A percentile compares a stretch with the other conserved stretches of the same genome.
These are phyloP conservation scores for Trichoderma lentiforme DNA, from an alignment of 2,329 filamentous ascomycete species.

Conservation along the genomic window DNA sequence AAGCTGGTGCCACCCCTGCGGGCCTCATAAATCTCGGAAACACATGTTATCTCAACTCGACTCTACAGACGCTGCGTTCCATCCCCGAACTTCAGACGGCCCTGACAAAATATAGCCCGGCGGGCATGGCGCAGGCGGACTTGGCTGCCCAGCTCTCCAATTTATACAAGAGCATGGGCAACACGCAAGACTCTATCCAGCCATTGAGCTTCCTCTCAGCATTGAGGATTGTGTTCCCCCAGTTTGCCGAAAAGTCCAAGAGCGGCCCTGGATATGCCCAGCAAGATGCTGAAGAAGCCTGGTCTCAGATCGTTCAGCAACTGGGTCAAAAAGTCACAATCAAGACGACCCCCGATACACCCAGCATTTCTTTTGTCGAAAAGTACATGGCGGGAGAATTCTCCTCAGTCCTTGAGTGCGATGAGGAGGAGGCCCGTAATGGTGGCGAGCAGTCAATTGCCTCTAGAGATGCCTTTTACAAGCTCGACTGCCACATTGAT, in stretches of 20 bases:
- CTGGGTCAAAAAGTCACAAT: constrained; percentile 74
- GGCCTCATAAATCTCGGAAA: constrained; percentile 92
- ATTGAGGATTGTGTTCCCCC: constrained; percentile 76
- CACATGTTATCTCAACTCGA: constrained; percentile 98
- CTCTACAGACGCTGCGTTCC: constrained; percentile 81
- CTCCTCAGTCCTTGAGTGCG: constrained; percentile 73
- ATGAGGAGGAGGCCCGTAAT: constrained; percentile 74
- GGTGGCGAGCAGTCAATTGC: constrained; percentile 67
- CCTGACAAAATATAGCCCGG: constrained; percentile 57
- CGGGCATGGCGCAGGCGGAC: constrained; percentile 54
- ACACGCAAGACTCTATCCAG: constrained; percentile 82
- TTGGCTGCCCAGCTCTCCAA: constrained; percentile 74
- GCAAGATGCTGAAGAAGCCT: constrained; percentile 97
- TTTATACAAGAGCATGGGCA: constrained; percentile 83
- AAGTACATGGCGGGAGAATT: constrained; percentile 86
- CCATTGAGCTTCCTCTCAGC: constrained; percentile 80
- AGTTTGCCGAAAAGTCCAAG: constrained; percentile 87
- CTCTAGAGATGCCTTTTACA: constrained; percentile 75
- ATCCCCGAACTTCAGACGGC: constrained; percentile 89
- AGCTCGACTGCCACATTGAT: constrained; percentile 95
- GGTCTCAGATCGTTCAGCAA: constrained; percentile 89
- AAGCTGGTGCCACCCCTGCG: constrained; percentile 79
- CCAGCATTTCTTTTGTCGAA: constrained; percentile 73
- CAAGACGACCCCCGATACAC: constrained; percentile 47
- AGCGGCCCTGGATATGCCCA: constrained; percentile 86